These are phyloP conservation scores for Quercus berberidifolia DNA, from an alignment of 306 rosid genomes.

Conservation along the genomic window DNA sequence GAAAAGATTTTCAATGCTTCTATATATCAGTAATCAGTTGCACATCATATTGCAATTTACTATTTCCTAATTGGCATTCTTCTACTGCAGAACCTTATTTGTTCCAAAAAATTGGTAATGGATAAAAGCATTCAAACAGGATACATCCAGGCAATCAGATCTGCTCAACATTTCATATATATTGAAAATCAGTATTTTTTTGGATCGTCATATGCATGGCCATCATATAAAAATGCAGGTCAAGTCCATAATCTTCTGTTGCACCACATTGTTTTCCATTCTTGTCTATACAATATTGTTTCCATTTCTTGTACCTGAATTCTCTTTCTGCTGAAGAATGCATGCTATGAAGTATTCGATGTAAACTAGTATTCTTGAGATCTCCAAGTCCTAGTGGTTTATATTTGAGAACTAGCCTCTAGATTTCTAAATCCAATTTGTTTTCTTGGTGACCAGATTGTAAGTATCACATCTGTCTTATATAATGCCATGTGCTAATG, in stretches of 20 bases:
- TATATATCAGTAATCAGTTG: not conserved
- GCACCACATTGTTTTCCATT: conserved; percentile 6
- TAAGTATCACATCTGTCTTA: not conserved
- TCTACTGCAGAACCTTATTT: conserved; percentile 72
- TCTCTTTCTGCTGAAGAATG: not conserved
- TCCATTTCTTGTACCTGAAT: not conserved
- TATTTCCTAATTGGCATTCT: conserved; percentile 17
- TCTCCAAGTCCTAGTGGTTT: not conserved
- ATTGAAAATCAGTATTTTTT: conserved; percentile 92
- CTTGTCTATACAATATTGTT: conserved; percentile 9
- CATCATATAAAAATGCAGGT: conserved; percentile 83
- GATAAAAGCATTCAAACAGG: conserved; percentile 92
- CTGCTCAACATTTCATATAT: conserved; percentile 91
- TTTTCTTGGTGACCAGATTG: not conserved
- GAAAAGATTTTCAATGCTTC: conserved; percentile 1
- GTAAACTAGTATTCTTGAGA: conserved; percentile 4
- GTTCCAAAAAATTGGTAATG: conserved; percentile 58
- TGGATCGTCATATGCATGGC: conserved; percentile 96
- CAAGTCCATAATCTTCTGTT: conserved; percentile 15
- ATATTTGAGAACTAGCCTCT: not conserved
- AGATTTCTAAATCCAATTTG: not conserved
- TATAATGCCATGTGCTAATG: not conserved
- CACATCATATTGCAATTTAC: conserved; percentile 1
- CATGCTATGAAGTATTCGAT: not conserved
- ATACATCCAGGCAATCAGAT: conserved; percentile 93